phyloP scores from a whole-genome alignment of 169 alveolate species.

The Cryptosporidium bovis region DNA sequence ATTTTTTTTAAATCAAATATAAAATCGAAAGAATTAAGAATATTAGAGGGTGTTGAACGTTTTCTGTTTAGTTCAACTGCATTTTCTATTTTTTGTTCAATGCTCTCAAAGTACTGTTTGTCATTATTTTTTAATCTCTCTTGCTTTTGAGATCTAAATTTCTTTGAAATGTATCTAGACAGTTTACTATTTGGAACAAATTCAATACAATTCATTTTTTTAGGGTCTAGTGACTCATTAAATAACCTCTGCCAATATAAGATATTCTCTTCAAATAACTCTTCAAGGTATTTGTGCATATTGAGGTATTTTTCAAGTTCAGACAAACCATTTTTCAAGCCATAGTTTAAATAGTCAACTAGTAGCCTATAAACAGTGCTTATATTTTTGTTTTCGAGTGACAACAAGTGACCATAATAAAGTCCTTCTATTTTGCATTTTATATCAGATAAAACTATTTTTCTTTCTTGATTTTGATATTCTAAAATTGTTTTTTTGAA shows the following conservation, averaged over 20 bases:
- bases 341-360: conserved; percentile 21
- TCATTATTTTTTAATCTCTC: conserved; percentile 8
- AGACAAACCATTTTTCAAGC: neutral
- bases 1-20: conserved; percentile 13
- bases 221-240: neutral
- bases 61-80: conserved; percentile 13
- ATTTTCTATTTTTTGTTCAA: conserved; percentile 2
- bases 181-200: conserved; percentile 32
- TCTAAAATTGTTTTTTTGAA: conserved; percentile 14
- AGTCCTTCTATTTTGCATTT: conserved; percentile 69
- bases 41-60: conserved; percentile 3
- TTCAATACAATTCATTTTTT: conserved; percentile 42
- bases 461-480: conserved; percentile 32
- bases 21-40: conserved; percentile 2
- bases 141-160: conserved; percentile 11
- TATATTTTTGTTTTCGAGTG: conserved; percentile 42
- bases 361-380: conserved; percentile 24
- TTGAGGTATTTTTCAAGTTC: neutral
- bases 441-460: conserved; percentile 17
- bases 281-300: conserved; percentile 21
- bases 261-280: conserved; percentile 10
- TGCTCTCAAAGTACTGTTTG: neutral
- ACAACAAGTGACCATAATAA: conserved; percentile 25
- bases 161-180: conserved; percentile 1
- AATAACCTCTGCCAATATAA: conserved; percentile 40